Evolutionary conservation across 2,329 filamentous ascomycete genomes (phyloP).

Genomic region (Blastomyces parvus): DNA sequence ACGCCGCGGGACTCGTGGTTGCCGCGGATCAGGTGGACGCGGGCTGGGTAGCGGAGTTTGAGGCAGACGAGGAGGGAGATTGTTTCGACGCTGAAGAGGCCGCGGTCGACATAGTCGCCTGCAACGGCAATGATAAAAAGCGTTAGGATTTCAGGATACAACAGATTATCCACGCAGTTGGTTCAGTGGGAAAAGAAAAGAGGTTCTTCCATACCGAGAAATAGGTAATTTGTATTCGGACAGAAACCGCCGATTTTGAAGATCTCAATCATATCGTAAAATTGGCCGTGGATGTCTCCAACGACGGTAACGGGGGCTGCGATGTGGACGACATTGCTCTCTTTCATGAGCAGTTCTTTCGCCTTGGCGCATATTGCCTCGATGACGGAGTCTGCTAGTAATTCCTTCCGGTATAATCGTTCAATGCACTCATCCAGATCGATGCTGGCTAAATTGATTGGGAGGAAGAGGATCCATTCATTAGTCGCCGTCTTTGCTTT

Average conservation of each 20-base stretch:
- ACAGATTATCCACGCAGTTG: background rate
- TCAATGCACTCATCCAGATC: slow-evolving; percentile 98
- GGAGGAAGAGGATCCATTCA: background rate
- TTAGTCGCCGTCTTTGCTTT: background rate
- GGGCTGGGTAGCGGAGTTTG: slow-evolving; percentile 90
- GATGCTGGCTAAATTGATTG: slow-evolving; percentile 61
- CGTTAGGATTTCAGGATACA: background rate
- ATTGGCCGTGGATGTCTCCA: slow-evolving; percentile 96
- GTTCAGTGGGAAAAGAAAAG: background rate
- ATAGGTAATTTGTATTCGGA: slow-evolving; percentile 96
- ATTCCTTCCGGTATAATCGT: slow-evolving; percentile 91
- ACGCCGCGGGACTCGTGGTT: slow-evolving; percentile 98
- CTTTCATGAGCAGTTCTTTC: slow-evolving; percentile 97
- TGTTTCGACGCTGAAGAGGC: slow-evolving; percentile 97
- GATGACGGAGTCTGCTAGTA: slow-evolving; percentile 93
- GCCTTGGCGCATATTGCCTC: slow-evolving; percentile 99
- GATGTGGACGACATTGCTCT: slow-evolving; percentile 99
- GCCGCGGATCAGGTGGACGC: slow-evolving; percentile 90
- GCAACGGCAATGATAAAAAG: background rate
- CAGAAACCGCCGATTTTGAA: slow-evolving; percentile 97
- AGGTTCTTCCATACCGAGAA: slow-evolving; percentile 57
- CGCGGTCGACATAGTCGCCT: slow-evolving; percentile 97
- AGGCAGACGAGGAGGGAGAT: slow-evolving; percentile 96
- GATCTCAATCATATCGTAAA: slow-evolving; percentile 98
- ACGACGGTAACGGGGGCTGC: slow-evolving; percentile 92